A percentile compares a stretch with the other conserved stretches of the same genome.
Conservation (phyloP, 805 yeast species). For the Candida fluviatilis region DNA sequence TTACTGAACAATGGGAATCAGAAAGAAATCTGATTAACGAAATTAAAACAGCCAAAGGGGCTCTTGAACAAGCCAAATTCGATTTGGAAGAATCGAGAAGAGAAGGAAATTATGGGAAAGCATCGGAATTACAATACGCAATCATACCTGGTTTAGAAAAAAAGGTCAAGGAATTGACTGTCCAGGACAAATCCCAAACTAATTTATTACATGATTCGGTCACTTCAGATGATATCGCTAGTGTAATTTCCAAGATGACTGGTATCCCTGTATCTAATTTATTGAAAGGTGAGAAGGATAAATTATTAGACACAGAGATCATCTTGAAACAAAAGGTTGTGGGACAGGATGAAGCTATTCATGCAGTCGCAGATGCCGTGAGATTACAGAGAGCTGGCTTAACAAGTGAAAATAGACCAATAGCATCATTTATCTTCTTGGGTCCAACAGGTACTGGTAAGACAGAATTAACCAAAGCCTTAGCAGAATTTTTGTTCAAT, state of each 20-base stretch:
- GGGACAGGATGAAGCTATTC: constrained; percentile 95
- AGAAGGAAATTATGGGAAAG: constrained; percentile 79
- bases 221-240: constrained; percentile 89
- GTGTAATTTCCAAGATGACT: constrained; percentile 89
- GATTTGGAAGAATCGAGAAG: constrained; percentile 82
- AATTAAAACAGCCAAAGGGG: constrained; percentile 75
- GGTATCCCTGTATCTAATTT: constrained; percentile 91
- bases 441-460: constrained; percentile 99
- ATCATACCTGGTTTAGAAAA: constrained; percentile 76
- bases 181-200: constrained; percentile 27
- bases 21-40: constrained; percentile 75
- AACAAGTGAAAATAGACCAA: constrained; percentile 90
- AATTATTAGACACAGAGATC: constrained; percentile 81
- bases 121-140: constrained; percentile 86
- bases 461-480: constrained; percentile 88
- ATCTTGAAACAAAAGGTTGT: constrained; percentile 74
- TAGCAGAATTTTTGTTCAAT: constrained; percentile 89
- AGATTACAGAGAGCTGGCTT: constrained; percentile 95
- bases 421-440: constrained; percentile 92
- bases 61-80: constrained; percentile 76
- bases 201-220: constrained; percentile 81
- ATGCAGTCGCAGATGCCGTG: constrained; percentile 88
- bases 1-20: constrained; percentile 82
- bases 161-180: constrained; percentile 47
- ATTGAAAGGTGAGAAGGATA: constrained; percentile 92